Percentiles rank a stretch among this genome's conserved stretches.
These are phyloP conservation scores for Sedum album DNA, from an alignment of 164 flowering plant genomes.

Conservation along the genomic window DNA sequence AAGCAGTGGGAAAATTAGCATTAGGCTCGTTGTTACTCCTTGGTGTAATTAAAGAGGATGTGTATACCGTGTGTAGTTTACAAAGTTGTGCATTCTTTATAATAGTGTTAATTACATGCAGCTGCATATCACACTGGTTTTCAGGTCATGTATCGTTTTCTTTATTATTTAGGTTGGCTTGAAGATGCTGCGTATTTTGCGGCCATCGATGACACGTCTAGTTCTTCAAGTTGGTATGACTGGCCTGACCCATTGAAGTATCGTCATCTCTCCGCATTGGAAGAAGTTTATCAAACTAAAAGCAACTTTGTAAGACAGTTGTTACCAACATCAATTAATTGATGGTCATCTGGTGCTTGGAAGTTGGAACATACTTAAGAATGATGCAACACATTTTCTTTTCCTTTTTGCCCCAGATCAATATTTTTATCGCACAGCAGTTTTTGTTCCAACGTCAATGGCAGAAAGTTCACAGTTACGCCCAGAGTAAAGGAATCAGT, in stretches of 20 bases:
- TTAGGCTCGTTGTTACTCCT: background rate
- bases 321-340: background rate
- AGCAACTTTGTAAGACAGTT: slow-evolving; percentile 56
- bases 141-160: slow-evolving; percentile 3
- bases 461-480: slow-evolving; percentile 80
- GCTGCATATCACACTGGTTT: background rate
- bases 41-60: background rate
- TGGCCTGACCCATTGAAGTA: slow-evolving; percentile 91
- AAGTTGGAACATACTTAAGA: background rate
- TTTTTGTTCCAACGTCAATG: slow-evolving; percentile 96
- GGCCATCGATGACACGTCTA: slow-evolving; percentile 60
- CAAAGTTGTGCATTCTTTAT: background rate
- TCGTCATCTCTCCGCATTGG: slow-evolving; percentile 83
- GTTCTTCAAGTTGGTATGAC: slow-evolving; percentile 69
- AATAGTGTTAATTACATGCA: background rate
- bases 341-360: background rate
- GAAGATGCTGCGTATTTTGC: slow-evolving; percentile 97
- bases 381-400: slow-evolving; percentile 2
- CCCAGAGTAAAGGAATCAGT: slow-evolving; percentile 59
- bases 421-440: slow-evolving; percentile 75
- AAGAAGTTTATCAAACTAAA: slow-evolving; percentile 57
- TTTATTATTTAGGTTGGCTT: slow-evolving; percentile 67
- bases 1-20: background rate
- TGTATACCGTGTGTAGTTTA: background rate
- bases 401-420: slow-evolving; percentile 46